These are phyloP conservation scores for Zangia roseola DNA, from an alignment of 768 basidiomycete species.

Conservation along the genomic window DNA sequence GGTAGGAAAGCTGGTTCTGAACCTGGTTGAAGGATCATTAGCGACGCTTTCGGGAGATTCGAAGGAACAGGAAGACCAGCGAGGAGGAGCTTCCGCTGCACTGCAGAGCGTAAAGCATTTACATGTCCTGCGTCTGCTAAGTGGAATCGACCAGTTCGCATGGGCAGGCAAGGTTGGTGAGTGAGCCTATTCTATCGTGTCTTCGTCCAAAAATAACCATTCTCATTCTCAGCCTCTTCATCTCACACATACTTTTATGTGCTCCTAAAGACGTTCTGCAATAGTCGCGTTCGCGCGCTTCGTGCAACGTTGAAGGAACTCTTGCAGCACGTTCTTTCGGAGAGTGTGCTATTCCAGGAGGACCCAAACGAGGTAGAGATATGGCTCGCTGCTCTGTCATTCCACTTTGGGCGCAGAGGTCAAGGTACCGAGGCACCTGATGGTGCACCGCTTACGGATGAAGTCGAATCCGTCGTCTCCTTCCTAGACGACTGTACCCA, in stretches of 20 bases:
- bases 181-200: conserved; percentile 16
- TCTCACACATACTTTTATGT: conserved; percentile 69
- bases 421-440: conserved; percentile 47
- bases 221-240: conserved; percentile 35
- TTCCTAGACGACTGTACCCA: conserved; percentile 89
- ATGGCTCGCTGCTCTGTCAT: conserved; percentile 73
- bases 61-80: conserved; percentile 14
- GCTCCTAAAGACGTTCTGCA: conserved; percentile 63
- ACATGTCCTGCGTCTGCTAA: conserved; percentile 74
- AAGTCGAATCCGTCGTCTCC: conserved; percentile 51
- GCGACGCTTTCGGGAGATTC: conserved; percentile 13
- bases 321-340: conserved; percentile 61
- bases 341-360: conserved; percentile 80
- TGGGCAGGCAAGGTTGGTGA: conserved; percentile 76
- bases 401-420: conserved; percentile 31
- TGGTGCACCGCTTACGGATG: conserved; percentile 51
- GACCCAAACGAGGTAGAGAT: conserved; percentile 65
- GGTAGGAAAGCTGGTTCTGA: conserved; percentile 70
- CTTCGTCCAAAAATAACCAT: conserved; percentile 1
- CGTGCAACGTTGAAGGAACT: conserved; percentile 52
- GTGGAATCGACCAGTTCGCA: conserved; percentile 73
- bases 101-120: conserved; percentile 65
- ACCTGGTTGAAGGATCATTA: conserved; percentile 38
- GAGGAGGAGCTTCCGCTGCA: conserved; percentile 15
- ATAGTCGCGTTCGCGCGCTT: conserved; percentile 49